These are phyloP conservation scores for Papiliotrema terrestris DNA, from an alignment of 1,284 basidiomycete species.

Conservation along the genomic window DNA sequence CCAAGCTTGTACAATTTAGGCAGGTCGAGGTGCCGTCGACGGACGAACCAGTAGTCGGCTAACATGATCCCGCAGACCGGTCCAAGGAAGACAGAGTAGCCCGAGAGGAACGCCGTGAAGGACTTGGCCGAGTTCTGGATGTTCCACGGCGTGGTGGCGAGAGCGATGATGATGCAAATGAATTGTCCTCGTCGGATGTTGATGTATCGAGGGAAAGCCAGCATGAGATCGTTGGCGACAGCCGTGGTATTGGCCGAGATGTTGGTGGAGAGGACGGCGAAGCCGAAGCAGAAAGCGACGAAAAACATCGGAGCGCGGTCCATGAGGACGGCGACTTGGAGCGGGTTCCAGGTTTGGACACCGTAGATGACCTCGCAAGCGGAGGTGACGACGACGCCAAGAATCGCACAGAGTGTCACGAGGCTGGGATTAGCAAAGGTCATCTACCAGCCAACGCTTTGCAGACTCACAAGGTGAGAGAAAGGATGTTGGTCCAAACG, in stretches of 20 bases:
- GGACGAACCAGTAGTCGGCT: slow-evolving; percentile 49
- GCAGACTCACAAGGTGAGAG: slow-evolving; percentile 1
- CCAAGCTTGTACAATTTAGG: slow-evolving; percentile 32
- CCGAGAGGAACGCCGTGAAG: neutral
- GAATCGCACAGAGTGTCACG: slow-evolving; percentile 21
- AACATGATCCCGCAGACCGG: slow-evolving; percentile 35
- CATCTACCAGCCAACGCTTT: neutral
- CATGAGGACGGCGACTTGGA: slow-evolving; percentile 23
- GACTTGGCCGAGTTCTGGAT: slow-evolving; percentile 28
- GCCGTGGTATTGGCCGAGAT: slow-evolving; percentile 26
- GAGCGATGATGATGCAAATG: slow-evolving; percentile 23
- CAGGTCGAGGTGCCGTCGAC: slow-evolving; percentile 38
- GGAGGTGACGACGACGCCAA: slow-evolving; percentile 33
- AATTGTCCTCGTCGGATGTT: slow-evolving; percentile 48
- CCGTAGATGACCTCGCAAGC: slow-evolving; percentile 17
- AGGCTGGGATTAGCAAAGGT: slow-evolving; percentile 23
- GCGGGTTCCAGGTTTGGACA: slow-evolving; percentile 26
- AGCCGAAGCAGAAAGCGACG: slow-evolving; percentile 21
- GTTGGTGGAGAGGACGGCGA: slow-evolving; percentile 22
- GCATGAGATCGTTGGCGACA: slow-evolving; percentile 32
- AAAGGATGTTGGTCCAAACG: slow-evolving; percentile 12
- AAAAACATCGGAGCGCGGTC: slow-evolving; percentile 33
- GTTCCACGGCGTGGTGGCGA: slow-evolving; percentile 47
- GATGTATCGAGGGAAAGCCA: slow-evolving; percentile 38
- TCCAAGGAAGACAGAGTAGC: slow-evolving; percentile 34